A percentile compares a stretch with the other conserved stretches of the same genome.
These are phyloP conservation scores for Euryodendron excelsum DNA, from an alignment of 148 eudicot genomes.

Conservation along the genomic window DNA sequence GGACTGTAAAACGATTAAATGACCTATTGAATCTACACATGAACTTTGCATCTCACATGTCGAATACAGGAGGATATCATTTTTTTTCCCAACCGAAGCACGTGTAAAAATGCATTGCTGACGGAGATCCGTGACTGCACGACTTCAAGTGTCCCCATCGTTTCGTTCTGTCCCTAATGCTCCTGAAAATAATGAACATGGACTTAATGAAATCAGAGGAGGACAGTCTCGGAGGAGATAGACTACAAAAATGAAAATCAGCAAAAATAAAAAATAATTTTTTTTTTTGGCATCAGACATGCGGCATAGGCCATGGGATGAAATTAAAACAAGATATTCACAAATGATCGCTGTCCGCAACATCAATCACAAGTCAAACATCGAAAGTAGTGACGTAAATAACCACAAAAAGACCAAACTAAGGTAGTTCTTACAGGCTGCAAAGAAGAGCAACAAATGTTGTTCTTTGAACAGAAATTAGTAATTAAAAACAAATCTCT, in stretches of 20 bases:
- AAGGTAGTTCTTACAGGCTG: background rate
- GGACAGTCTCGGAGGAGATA: background rate
- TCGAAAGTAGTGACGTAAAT: background rate
- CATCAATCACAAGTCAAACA: background rate
- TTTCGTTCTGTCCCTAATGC: background rate
- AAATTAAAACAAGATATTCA: background rate
- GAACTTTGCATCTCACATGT: background rate
- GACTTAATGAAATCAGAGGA: background rate
- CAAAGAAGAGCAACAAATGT: background rate
- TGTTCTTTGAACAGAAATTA: background rate
- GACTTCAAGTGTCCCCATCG: background rate
- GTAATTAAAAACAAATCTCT: background rate
- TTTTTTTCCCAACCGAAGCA: background rate
- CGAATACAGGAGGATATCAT: background rate
- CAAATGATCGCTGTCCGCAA: background rate
- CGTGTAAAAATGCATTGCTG: background rate
- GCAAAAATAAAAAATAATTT: too few relatives aligned
- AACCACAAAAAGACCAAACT: background rate
- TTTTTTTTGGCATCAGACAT: conserved; percentile 3
- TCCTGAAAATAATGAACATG: background rate
- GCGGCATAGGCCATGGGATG: too few relatives aligned
- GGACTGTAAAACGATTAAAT: background rate
- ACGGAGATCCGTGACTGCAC: too few relatives aligned
- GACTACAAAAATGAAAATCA: background rate
- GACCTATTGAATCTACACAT: background rate